Evolutionary conservation across 208 protist genomes (phyloP).

Genomic region (Leishmania turanica): DNA sequence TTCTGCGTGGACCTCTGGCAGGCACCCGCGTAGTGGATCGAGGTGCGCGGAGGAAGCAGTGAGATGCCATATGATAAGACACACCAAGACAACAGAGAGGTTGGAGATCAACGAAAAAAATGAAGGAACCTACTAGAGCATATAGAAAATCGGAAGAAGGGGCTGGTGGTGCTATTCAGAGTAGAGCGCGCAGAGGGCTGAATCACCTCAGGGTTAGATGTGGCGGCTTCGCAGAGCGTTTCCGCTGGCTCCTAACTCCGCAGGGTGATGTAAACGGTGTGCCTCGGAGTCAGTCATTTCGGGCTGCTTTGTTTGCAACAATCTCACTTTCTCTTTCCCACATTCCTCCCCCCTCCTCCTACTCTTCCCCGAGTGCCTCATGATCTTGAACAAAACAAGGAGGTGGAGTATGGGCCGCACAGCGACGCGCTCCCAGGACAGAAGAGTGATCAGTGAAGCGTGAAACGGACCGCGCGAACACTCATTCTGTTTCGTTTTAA

Average conservation of each 20-base stretch:
- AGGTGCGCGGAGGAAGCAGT: neutral
- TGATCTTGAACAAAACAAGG: neutral
- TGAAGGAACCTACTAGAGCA: neutral
- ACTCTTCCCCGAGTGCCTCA: neutral
- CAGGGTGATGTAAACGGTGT: neutral
- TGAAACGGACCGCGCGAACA: neutral
- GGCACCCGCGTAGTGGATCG: neutral
- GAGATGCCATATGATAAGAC: neutral
- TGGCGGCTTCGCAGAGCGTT: neutral
- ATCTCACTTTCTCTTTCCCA: neutral
- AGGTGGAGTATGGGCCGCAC: neutral
- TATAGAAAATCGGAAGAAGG: neutral
- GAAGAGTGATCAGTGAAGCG: no score
- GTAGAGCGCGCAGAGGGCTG: neutral
- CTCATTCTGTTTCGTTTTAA: neutral
- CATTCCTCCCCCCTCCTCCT: neutral
- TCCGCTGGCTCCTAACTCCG: neutral
- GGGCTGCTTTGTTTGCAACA: neutral
- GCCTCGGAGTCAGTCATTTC: neutral
- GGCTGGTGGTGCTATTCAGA: neutral
- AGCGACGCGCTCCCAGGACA: neutral
- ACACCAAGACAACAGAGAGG: neutral
- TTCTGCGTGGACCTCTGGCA: neutral
- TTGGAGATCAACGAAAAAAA: neutral
- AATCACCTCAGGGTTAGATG: neutral